Base-by-base conservation (phyloP, 768 basidiomycete species). In the Kwoniella sp. region DNA sequence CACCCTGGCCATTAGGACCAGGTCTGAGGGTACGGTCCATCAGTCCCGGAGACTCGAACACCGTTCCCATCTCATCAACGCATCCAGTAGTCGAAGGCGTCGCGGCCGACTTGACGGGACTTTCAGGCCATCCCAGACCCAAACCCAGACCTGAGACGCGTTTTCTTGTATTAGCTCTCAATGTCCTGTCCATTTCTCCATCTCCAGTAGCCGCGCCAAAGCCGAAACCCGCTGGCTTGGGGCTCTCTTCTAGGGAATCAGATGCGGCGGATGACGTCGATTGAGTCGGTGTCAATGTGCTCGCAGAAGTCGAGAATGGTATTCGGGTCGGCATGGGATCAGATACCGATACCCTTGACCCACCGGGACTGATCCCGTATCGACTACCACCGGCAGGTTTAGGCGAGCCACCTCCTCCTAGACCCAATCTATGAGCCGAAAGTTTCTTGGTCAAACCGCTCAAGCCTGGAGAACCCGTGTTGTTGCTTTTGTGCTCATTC, bases 51-150 rank as follows among this genome's bases (percentile, higher is more conserved):
- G 24, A 29, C 22, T 24, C 49, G 24, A 17, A 24, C 7, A 54
- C 33, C 2, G 26, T n/a, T 6, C 27, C 52, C 52, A 36, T 30
- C 52, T 36, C 27, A 19, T 36, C 33, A 6, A 21, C 27, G 8
- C 52, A 4, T 7, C 52, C 52, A 4, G 17, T 9, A 44, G 33
- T 33, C 33, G 33, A 13, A 33, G 33, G 33, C 33, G 33, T 6
- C 33, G 33, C 5, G 5, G 40, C 40, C 17, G 33, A 21, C 10
- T 27, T 54, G 26, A 36, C 26, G 5, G 52, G 29, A 55, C 30
- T 40, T 50, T 61, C 60, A 37, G 70, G 70, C 61, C 64, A 65
- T 4, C 73, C 73, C 24, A 74, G 51, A 12, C 73, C 73, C 37
- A 74, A 67, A 58, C 55, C 73, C 36, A 36, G 56, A 59, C 62